Evolutionary conservation across 129 eudicot species (phyloP), one percentile per base, ranked within the genome.

Genomic region (Centrapalus pauciflorus): DNA sequence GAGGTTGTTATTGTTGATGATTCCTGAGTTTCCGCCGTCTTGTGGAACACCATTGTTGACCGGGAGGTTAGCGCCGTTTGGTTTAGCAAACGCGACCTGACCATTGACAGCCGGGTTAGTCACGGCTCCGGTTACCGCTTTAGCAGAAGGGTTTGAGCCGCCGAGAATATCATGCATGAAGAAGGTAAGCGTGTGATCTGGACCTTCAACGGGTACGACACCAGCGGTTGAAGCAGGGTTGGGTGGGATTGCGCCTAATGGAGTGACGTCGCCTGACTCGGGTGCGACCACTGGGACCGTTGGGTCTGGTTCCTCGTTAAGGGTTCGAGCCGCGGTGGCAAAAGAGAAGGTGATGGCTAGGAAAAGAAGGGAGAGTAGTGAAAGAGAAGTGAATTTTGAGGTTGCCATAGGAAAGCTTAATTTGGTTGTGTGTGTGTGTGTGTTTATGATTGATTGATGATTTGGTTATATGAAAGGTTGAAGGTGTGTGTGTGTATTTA

Each of bases 91-190:
- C 7, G 85, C 80, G 49, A 83, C 58, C 32, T 75, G 81, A 67
- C 85, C 75, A 32, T 66, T 75, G 55, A 80, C 71, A 1, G 78
- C 75, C 1, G 87, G 81, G 80, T 75, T 78, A n/a, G 75, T 75
- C 24, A 79, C 88, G 12, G 75, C 63, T 1, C 80, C 80, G 16
- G 82, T 83, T 19, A 76, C 73, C n/a, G 80, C 81, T 8, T 67
- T 58, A 38, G 83, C 88, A 6, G 85, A 83, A 2, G 88, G 83
- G 43, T 75, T 73, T 5, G 82, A 75, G 7, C 88, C 82, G 2
- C 84, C 88, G 0, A 83, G 64, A 5, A 83, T 79, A 28, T 82
- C 87, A 5, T 78, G 87, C 87, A 82, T 82, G 59, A 73, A 78
- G 50, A 78, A 82, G 10, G 68, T 48, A 4, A 82, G 40, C 0